phyloP scores from a whole-genome alignment of 495 filamentous ascomycete species.

The Clohesyomyces aquaticus region DNA sequence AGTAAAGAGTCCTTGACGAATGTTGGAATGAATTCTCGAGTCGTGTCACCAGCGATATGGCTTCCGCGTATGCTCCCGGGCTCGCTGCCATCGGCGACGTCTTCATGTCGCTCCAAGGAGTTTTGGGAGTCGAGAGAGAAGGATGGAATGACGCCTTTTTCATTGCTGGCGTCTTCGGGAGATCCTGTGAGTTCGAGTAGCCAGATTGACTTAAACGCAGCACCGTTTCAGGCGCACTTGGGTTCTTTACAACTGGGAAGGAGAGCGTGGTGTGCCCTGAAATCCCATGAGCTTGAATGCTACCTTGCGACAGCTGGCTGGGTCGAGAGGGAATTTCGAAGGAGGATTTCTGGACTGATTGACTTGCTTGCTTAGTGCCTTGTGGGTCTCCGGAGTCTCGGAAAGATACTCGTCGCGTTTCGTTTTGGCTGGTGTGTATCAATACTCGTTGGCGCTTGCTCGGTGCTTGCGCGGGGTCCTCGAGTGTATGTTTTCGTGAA shows the following conservation, averaged over 20 bases:
- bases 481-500: slow-evolving; percentile 13
- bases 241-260: slow-evolving; percentile 81
- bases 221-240: slow-evolving; percentile 65
- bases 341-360: background rate
- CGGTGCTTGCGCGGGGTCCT: background rate
- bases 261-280: slow-evolving; percentile 50
- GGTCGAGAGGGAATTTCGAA: slow-evolving; percentile 1
- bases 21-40: slow-evolving; percentile 5
- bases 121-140: slow-evolving; percentile 17
- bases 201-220: slow-evolving; percentile 70
- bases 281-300: slow-evolving; percentile 41
- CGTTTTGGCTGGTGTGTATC: background rate
- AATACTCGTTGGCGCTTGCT: slow-evolving; percentile 23
- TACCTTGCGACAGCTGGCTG: slow-evolving; percentile 42
- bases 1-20: slow-evolving; percentile 39
- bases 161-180: slow-evolving; percentile 28
- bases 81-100: slow-evolving; percentile 16
- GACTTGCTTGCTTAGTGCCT: background rate
- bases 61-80: slow-evolving; percentile 21
- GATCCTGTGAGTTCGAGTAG: slow-evolving; percentile 50
- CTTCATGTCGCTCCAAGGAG: slow-evolving; percentile 39
- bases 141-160: slow-evolving; percentile 12
- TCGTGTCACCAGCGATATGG: slow-evolving; percentile 6
- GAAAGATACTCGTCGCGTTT: slow-evolving; percentile 23
- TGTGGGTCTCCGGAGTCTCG: background rate